These are phyloP conservation scores for Aspergillus pseudoterreus DNA, from an alignment of 2,329 filamentous ascomycete genomes.

Conservation along the genomic window DNA sequence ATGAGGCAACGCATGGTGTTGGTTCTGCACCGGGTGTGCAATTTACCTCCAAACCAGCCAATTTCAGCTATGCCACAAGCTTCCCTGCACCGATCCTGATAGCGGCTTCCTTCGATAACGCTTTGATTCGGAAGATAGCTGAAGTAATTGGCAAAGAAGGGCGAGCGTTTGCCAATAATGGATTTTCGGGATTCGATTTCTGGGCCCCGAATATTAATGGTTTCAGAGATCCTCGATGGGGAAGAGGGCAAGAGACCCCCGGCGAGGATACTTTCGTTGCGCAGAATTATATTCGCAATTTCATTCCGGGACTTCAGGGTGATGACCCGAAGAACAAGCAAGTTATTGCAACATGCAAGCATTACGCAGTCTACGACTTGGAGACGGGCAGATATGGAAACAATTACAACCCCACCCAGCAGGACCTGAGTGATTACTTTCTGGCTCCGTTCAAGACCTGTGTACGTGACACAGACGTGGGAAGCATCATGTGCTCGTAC, in stretches of 20 bases:
- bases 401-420: conserved; percentile 26
- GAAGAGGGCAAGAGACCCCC: conserved; percentile 56
- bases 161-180: conserved; percentile 59
- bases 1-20: conserved; percentile 60
- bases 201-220: conserved; percentile 62
- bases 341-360: conserved; percentile 55
- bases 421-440: conserved; percentile 65
- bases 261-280: conserved; percentile 48
- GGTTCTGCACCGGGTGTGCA: conserved; percentile 46
- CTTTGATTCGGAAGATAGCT: conserved; percentile 52
- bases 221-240: conserved; percentile 60
- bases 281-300: conserved; percentile 10
- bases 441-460: conserved; percentile 61
- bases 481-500: conserved; percentile 59
- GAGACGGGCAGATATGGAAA: conserved; percentile 47
- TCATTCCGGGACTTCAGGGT: conserved; percentile 45
- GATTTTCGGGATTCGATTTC: conserved; percentile 31
- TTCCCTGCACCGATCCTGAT: conserved; percentile 61
- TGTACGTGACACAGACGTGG: conserved; percentile 53
- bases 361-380: conserved; percentile 54
- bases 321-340: conserved; percentile 28
- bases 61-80: conserved; percentile 58
- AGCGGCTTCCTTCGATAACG: conserved; percentile 61
- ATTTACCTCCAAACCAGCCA: conserved; percentile 44
- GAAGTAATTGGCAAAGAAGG: conserved; percentile 53